Conservation (phyloP, 192 early-diverging fungal genomes). For the Radiomyces spectabilis region DNA sequence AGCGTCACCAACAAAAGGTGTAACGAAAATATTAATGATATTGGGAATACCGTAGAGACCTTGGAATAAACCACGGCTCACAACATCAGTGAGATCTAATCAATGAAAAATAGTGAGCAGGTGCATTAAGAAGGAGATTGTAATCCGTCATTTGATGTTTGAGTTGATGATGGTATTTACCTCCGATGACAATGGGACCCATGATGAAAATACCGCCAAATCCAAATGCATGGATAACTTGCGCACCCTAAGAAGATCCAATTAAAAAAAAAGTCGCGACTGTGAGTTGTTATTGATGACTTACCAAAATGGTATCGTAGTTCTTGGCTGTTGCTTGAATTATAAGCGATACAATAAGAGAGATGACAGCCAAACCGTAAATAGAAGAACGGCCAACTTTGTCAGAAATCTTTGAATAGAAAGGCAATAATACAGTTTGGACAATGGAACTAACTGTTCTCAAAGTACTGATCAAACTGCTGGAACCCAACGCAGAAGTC, state of each 20-base stretch:
- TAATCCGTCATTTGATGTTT: not conserved
- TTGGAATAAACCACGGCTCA: constrained; percentile 10
- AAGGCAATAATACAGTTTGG: constrained; percentile 3
- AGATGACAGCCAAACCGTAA: not conserved
- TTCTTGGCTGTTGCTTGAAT: not conserved
- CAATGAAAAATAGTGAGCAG: not conserved
- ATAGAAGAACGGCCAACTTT: constrained; percentile 7
- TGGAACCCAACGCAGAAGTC: not conserved
- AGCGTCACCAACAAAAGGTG: constrained; percentile 14
- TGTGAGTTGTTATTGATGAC: not conserved
- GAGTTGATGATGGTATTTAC: not conserved
- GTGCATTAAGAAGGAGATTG: not conserved
- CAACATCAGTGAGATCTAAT: constrained; percentile 12
- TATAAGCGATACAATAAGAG: not conserved
- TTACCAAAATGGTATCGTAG: constrained; percentile 5
- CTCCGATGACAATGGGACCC: constrained; percentile 10
- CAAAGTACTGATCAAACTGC: constrained; percentile 3
- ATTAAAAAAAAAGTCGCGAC: not conserved
- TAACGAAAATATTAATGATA: constrained; percentile 14
- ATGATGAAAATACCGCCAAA: constrained; percentile 5
- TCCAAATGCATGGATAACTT: constrained; percentile 18
- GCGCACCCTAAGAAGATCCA: constrained; percentile 3
- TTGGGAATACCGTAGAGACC: constrained; percentile 8
- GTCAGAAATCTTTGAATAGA: constrained; percentile 18
- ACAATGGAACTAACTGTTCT: constrained; percentile 3